Conservation (phyloP, 2,329 filamentous ascomycete species). For the Fusarium oligoseptatum region DNA sequence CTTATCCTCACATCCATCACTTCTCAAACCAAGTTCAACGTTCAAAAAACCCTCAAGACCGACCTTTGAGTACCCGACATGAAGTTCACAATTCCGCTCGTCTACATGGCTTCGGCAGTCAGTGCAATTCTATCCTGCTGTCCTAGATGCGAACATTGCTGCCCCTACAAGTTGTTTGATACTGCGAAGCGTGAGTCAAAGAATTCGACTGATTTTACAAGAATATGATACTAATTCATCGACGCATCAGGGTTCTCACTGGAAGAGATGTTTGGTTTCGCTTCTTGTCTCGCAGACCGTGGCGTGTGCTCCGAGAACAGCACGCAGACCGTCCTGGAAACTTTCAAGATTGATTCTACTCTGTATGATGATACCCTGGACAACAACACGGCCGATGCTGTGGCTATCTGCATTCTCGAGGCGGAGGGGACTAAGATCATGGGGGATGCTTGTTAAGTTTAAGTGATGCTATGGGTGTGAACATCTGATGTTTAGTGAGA, state of each 20-base stretch:
- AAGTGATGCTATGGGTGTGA: not conserved
- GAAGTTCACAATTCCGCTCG: not conserved
- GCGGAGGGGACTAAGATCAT: not conserved
- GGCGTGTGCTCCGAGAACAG: not conserved
- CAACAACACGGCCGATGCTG: not conserved
- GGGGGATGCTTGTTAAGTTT: not conserved
- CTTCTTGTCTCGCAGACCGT: not conserved
- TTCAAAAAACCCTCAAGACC: not conserved
- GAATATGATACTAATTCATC: not conserved
- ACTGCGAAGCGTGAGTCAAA: not conserved
- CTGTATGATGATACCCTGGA: not conserved
- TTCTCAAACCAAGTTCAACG: not conserved
- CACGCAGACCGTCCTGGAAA: not conserved
- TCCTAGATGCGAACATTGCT: not conserved
- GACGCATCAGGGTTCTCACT: not conserved
- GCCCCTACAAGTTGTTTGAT: not conserved
- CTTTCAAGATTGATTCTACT: not conserved
- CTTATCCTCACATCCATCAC: not conserved
- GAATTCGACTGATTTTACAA: not conserved
- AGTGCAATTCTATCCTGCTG: not conserved
- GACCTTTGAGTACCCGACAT: not conserved
- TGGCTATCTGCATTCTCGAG: not conserved
- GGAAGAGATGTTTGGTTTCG: not conserved
- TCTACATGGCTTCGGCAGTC: not conserved
- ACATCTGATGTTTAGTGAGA: too few relatives aligned